Base-by-base conservation (phyloP, 2,329 filamentous ascomycete genomes). In the Scleromitrula shiraiana region DNA sequence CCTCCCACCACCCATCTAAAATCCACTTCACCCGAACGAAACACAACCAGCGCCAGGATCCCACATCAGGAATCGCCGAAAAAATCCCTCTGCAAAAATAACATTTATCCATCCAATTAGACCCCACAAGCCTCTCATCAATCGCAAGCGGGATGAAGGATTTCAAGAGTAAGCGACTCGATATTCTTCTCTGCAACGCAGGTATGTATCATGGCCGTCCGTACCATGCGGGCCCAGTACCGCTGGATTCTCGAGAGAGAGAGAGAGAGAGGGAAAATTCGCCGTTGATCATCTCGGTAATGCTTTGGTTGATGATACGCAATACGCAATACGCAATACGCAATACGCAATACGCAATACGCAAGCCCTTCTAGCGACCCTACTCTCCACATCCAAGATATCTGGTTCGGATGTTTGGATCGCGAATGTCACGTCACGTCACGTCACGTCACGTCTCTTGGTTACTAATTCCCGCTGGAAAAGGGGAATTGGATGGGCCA, bases 241-340 rank as follows among this genome's bases (percentile, higher is more conserved):
- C 22, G 69, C 75, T 20, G 70, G 71, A 9, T 75, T 71, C 46
- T n/a, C n/a, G n/a, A n/a, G n/a, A n/a, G n/a, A n/a, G n/a, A n/a
- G n/a, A n/a, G n/a, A n/a, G n/a, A n/a, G n/a, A n/a, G 73, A 76
- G 53, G 55, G 68, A 12, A 67, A 73, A 48, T 72, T 75, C 49
- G 70, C 67, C 1, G 70, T 65, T 4, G 76, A 76, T 47, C 69
- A 74, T 56, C 54, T 75, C 35, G 70, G 69, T 20, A 71, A 74
- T 41, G 68, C 71, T 4, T 63, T 70, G n/a, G n/a, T n/a, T n/a
- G n/a, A n/a, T n/a, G n/a, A n/a, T n/a, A n/a, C n/a, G n/a, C n/a
- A n/a, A n/a, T n/a, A n/a, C n/a, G n/a, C n/a, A n/a, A n/a, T n/a
- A n/a, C n/a, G n/a, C n/a, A n/a, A n/a, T n/a, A n/a, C n/a, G n/a